Conservation (phyloP, 2,329 filamentous ascomycete species). For the Trichophyton simii region DNA sequence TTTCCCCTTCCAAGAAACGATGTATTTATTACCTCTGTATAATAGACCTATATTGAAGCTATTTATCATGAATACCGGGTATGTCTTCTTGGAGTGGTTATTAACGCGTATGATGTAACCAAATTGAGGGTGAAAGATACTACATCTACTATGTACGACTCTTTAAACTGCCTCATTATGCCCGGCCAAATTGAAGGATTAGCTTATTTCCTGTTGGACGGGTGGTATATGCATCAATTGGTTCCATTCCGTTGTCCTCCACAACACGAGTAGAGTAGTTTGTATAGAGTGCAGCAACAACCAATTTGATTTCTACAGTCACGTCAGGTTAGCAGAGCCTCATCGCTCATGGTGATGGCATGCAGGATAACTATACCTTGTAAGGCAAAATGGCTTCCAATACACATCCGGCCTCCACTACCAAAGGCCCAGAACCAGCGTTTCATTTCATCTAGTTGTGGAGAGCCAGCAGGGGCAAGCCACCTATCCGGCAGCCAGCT, state of each 20-base stretch:
- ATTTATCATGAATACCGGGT: not conserved
- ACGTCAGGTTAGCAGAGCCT: not conserved
- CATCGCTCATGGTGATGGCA: not conserved
- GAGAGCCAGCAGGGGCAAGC: conserved; percentile 30
- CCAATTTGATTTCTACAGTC: conserved; percentile 55
- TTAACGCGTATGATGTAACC: not conserved
- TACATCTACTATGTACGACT: not conserved
- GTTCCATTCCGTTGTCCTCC: conserved; percentile 52
- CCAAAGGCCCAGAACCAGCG: conserved; percentile 43
- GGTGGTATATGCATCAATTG: conserved; percentile 52
- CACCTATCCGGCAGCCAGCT: conserved; percentile 38
- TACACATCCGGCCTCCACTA: conserved; percentile 39
- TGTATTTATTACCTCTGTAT: conserved; percentile 1
- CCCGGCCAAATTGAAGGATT: conserved; percentile 42
- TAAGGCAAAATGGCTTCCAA: conserved; percentile 37
- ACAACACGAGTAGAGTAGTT: conserved; percentile 51
- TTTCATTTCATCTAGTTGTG: conserved; percentile 31
- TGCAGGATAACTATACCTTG: conserved; percentile 27
- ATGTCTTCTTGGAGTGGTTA: not conserved
- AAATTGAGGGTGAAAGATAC: not conserved
- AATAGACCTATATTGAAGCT: not conserved
- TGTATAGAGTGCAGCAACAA: conserved; percentile 57
- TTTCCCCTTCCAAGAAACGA: not conserved
- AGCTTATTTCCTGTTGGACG: conserved; percentile 47
- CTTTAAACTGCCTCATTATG: conserved; percentile 9